Evolutionary conservation across 2,329 filamentous ascomycete genomes (phyloP), one percentile per base, ranked within the genome.

Genomic region (Trichophyton schoenleinii): DNA sequence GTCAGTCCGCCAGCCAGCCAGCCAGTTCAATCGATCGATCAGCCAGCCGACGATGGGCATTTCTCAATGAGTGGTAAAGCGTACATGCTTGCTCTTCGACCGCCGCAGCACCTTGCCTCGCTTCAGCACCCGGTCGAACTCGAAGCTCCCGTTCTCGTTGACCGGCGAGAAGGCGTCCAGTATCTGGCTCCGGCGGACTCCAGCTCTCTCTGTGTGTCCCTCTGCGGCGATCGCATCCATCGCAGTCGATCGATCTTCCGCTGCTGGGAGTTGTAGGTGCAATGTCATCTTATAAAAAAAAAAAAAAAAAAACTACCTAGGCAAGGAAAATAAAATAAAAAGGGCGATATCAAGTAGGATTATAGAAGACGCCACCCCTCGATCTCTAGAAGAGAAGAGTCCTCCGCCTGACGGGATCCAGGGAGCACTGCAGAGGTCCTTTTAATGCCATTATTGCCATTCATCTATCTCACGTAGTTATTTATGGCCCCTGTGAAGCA

Each of bases 111-210:
- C 85, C 67, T 87, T 87, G 63, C 92, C 91, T 62, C 87, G 85
- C 77, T 95, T 97, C 73, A 97, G 82, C 61, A 97, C 89, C 58
- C 91, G 87, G 74, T 99, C 94, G 70, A 95, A 95, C 70, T 94
- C 91, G 73, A 96, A 99, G 74, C 90, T 94, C 64, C 94, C 94
- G 74, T 95, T 91, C 74, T 95, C 87, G 71, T 92, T 95, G 65
- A 97, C 90, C 3, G 91, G 89, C 34, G 89, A 94, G 70, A 90
- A 85, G 15, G 85, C 80, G 66, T 88, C 84, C 49, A 87, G 71
- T 67, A 82, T 79, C 61, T 75, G 75, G 61, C 68, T 77, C 62
- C 75, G 74, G 67, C 67, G 67, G 9, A 65, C 36, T n/a, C 11
- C 63, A 61, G 34, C 66, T 22, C 59, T 58, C 15, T 61, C 41